Conservation (phyloP, 768 basidiomycete species). For the Trametes cubensis region DNA sequence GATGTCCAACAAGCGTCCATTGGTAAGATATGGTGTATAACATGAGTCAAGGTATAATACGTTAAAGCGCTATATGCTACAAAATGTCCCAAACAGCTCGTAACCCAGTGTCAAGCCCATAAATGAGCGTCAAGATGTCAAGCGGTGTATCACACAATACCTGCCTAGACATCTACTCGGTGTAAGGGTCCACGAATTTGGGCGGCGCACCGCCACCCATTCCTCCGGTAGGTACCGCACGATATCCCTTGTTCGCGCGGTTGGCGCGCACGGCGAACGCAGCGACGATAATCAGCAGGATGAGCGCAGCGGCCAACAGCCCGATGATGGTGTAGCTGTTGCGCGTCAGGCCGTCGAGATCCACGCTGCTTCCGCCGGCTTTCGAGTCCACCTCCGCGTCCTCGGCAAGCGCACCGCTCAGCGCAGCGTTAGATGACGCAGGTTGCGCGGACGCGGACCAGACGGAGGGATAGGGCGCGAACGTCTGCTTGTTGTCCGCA, state of each 20-base stretch:
- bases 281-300: slow-evolving; percentile 4
- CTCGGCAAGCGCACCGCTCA: not conserved
- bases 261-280: not conserved
- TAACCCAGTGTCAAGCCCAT: too few species aligned
- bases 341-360: slow-evolving; percentile 7
- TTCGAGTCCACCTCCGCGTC: not conserved
- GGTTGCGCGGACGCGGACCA: not conserved
- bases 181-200: not conserved
- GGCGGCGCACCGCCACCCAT: not conserved
- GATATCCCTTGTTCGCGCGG: slow-evolving; percentile 1
- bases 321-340: slow-evolving; percentile 10
- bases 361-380: not conserved
- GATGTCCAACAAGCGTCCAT: too few species aligned
- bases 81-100: too few species aligned
- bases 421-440: too few species aligned
- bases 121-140: too few species aligned
- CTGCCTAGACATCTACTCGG: not conserved
- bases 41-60: too few species aligned
- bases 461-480: not conserved
- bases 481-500: slow-evolving; percentile 3
- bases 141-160: too few species aligned
- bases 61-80: too few species aligned
- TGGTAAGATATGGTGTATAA: too few species aligned
- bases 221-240: not conserved
- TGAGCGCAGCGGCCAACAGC: not conserved